Evolutionary conservation across 2,329 filamentous ascomycete genomes (phyloP).

Genomic region (Aspergillus neotritici): DNA sequence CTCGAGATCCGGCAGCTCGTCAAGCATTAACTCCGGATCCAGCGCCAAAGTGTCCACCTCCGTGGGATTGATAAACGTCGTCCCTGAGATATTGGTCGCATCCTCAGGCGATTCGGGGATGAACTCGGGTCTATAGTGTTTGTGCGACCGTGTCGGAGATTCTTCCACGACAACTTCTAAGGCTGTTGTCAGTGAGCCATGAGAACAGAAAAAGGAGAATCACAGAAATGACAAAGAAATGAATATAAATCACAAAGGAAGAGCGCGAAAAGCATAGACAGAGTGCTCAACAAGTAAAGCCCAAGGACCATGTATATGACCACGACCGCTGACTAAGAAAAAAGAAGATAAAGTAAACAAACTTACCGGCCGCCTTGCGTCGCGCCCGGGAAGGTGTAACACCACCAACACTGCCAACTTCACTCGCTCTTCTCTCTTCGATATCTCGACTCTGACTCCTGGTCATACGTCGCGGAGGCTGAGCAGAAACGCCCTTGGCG

Average conservation of each 20-base stretch:
- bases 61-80: constrained; percentile 24
- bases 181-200: constrained; percentile 5
- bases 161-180: constrained; percentile 17
- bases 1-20: constrained; percentile 37
- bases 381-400: background rate
- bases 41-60: constrained; percentile 25
- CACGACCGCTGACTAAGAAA: too few relatives aligned
- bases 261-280: background rate
- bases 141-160: constrained; percentile 9
- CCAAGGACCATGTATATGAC: background rate
- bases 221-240: background rate
- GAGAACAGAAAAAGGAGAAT: constrained; percentile 2
- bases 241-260: background rate
- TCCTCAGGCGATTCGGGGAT: constrained; percentile 26
- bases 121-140: constrained; percentile 6
- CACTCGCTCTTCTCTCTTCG: constrained; percentile 8
- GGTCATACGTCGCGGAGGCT: constrained; percentile 23
- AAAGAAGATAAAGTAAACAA: too few relatives aligned
- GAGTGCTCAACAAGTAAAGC: background rate
- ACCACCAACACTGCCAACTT: constrained; percentile 1
- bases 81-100: constrained; percentile 30
- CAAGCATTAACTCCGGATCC: constrained; percentile 33
- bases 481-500: background rate
- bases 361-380: too few relatives aligned
- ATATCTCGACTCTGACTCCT: constrained; percentile 37